Conservation (phyloP, 2,329 filamentous ascomycete species). For the Nigrospora sphaerica region DNA sequence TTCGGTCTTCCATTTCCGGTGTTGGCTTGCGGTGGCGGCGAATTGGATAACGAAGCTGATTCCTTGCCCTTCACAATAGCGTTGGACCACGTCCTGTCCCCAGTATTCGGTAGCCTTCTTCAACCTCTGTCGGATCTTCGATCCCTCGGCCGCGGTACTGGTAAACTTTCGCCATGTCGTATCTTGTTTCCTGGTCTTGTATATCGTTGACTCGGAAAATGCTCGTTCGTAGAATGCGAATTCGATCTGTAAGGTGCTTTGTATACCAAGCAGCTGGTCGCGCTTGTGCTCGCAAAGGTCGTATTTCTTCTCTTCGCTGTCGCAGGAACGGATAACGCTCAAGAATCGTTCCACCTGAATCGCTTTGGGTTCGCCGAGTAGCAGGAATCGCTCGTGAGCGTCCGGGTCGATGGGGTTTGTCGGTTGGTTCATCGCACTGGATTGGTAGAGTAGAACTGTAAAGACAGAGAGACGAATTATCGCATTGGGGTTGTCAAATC, state of each 20-base stretch:
- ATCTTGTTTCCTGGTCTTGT: not conserved
- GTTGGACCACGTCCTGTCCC: not conserved
- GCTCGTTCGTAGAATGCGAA: not conserved
- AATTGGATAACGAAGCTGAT: slow-evolving; percentile 1
- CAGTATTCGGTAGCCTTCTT: not conserved
- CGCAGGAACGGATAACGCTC: not conserved
- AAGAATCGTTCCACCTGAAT: not conserved
- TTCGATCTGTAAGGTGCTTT: not conserved
- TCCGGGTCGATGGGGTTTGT: not conserved
- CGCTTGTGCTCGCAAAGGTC: not conserved
- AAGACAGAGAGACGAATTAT: not conserved
- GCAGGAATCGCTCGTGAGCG: not conserved
- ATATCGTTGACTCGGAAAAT: not conserved
- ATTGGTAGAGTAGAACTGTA: not conserved
- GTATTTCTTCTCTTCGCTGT: not conserved
- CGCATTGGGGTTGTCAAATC: not conserved
- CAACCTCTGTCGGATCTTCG: not conserved
- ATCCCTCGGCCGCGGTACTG: not conserved
- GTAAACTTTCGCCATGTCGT: not conserved
- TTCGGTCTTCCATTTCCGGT: not conserved
- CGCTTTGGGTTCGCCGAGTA: not conserved
- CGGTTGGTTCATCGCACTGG: not conserved
- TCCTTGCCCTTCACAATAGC: not conserved
- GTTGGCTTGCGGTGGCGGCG: not conserved
- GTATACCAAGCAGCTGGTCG: not conserved